phyloP scores from a whole-genome alignment of 2,329 filamentous ascomycete genomes.

The Phialophora tarda region DNA sequence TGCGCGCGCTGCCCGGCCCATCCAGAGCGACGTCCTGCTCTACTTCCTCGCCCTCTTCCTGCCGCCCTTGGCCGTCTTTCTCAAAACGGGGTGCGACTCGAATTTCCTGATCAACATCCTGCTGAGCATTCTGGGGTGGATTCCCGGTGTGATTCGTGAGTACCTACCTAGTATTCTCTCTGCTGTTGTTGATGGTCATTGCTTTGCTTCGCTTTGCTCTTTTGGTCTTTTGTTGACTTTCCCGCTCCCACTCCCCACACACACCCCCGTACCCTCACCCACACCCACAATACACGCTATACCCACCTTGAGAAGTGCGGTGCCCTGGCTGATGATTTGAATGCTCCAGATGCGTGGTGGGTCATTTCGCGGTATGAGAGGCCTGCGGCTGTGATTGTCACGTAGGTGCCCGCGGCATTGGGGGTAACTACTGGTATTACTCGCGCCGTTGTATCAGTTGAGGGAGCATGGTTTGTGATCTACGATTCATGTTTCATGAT shows the following conservation, averaged over 20 bases:
- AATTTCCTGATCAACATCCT: slow-evolving; percentile 92
- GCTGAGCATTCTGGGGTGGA: slow-evolving; percentile 75
- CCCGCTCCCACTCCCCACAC: no score
- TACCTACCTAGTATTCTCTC: slow-evolving; percentile 43
- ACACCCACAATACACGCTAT: background rate
- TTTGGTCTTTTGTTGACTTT: no score
- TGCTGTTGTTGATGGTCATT: background rate
- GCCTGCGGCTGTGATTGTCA: slow-evolving; percentile 24
- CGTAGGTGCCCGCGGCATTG: background rate
- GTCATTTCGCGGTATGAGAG: slow-evolving; percentile 34
- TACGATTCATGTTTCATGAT: background rate
- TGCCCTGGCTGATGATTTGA: background rate
- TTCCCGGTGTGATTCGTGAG: slow-evolving; percentile 85
- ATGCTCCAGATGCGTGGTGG: slow-evolving; percentile 35
- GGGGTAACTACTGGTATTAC: no score
- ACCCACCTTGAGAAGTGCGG: background rate
- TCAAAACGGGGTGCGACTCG: slow-evolving; percentile 85
- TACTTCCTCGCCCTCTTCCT: slow-evolving; percentile 81
- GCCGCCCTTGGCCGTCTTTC: slow-evolving; percentile 88
- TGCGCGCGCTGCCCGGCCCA: background rate
- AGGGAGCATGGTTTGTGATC: background rate
- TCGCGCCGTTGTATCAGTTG: no score
- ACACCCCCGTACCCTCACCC: no score
- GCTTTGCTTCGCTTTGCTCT: no score
- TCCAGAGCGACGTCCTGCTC: slow-evolving; percentile 36